Evolutionary conservation across 805 yeast species (phyloP).

Genomic region (Candida maesae): DNA sequence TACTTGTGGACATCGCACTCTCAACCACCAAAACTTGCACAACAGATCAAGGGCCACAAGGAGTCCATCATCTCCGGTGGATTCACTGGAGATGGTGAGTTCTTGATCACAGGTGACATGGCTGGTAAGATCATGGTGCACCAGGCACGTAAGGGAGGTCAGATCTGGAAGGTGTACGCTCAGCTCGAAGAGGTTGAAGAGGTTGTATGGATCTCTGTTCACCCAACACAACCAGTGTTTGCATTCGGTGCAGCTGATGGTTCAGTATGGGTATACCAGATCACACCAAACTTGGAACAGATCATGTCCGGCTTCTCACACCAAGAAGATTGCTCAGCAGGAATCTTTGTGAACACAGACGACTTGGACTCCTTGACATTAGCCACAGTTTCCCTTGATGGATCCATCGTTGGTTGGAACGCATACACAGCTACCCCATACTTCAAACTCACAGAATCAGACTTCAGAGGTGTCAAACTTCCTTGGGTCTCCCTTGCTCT

Average conservation of each 20-base stretch:
- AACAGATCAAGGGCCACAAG: conserved; percentile 73
- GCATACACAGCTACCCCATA: conserved; percentile 70
- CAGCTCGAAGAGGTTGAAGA: conserved; percentile 87
- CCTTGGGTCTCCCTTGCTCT: conserved; percentile 82
- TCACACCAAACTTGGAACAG: conserved; percentile 58
- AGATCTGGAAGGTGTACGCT: conserved; percentile 70
- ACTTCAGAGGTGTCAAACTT: conserved; percentile 69
- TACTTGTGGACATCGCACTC: conserved; percentile 91
- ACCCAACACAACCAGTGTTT: conserved; percentile 75
- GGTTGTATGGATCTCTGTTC: conserved; percentile 76
- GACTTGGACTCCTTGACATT: conserved; percentile 59
- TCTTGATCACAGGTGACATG: conserved; percentile 90
- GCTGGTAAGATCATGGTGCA: conserved; percentile 77
- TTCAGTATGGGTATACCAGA: conserved; percentile 87
- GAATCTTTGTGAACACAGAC: conserved; percentile 62
- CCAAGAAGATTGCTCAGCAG: conserved; percentile 74
- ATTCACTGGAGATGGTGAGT: conserved; percentile 80
- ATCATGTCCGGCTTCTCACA: conserved; percentile 80
- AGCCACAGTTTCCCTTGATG: conserved; percentile 80
- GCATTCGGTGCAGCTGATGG: conserved; percentile 95
- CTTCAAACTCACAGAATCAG: conserved; percentile 62
- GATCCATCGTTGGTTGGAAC: conserved; percentile 85
- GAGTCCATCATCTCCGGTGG: conserved; percentile 86
- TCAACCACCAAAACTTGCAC: conserved; percentile 76
- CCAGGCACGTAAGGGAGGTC: conserved; percentile 70